Percentiles rank a stretch among this genome's conserved stretches.
These are phyloP conservation scores for cucumber (Cucumis sativus) DNA, from an alignment of 306 rosid species.

Conservation along the genomic window DNA sequence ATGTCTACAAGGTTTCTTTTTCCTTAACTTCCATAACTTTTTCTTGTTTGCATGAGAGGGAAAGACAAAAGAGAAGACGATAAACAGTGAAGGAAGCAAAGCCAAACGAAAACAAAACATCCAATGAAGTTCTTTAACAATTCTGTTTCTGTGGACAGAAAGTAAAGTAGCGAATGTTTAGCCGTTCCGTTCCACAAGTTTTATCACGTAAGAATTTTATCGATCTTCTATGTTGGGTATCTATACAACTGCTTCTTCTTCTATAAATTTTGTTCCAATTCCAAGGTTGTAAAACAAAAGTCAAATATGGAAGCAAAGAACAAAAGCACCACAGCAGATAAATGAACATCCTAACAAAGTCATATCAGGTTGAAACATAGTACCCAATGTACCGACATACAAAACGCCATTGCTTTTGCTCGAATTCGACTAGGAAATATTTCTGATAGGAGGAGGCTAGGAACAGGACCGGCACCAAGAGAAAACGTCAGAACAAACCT, in stretches of 20 bases:
- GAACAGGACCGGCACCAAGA: constrained; percentile 98
- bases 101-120: not conserved
- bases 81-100: not conserved
- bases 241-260: not conserved
- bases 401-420: constrained; percentile 91
- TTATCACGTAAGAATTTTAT: not conserved
- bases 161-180: not conserved
- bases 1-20: not conserved
- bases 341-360: constrained; percentile 6
- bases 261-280: not conserved
- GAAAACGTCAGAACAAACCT: constrained; percentile 88
- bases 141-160: not conserved
- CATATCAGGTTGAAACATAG: constrained; percentile 12
- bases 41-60: not conserved
- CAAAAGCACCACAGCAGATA: not conserved
- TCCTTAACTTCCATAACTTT: not conserved
- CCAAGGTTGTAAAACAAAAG: not conserved
- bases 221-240: not conserved
- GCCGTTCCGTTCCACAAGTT: not conserved
- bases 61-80: not conserved
- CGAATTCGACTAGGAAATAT: constrained; percentile 80
- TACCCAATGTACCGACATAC: constrained; percentile 99
- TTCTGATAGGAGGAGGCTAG: constrained; percentile 86
- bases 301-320: not conserved
- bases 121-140: not conserved